Base-by-base conservation (phyloP, 257 asterid genomes). In the Oldenlandia corymbosa region DNA sequence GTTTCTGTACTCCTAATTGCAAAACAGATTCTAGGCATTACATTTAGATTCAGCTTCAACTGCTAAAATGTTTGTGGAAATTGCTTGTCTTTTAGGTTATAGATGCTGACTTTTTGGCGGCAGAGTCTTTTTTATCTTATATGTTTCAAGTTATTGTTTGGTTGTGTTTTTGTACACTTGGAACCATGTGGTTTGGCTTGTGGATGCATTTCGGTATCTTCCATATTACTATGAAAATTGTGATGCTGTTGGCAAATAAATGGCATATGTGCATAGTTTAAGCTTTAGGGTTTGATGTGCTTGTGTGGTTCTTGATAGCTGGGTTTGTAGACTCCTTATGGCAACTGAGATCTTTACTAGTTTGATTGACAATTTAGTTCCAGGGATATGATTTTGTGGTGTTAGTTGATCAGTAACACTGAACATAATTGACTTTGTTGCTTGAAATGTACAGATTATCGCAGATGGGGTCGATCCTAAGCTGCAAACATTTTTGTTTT, bases 391-490 rank as follows among this genome's bases (percentile, higher is more conserved):
- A 26, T 43, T 65, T 58, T 13, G 24, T 50, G 45, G 34, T 16
- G 23, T 2, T 28, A 23, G 10, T 42, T 42, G 58, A 55, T 26
- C 16, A 42, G 32, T 52, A 48, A 17, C 27, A 52, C 20, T 54
- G 24, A 47, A 47, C 57, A 39, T 57, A 39, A 57, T 54, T 42
- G 28, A 37, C 13, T 46, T 43, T 50, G 58, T 60, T 57, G 31
- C 52, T 45, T 55, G 60, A 23, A 39, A 8, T 65, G 60, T 11
- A 36, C 94, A 93, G 99, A 73, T 76, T 66, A 86, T 88, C 76
- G 91, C 90, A 52, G 88, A 85, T 74, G 95, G 95, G 32, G 89
- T 86, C 75, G 97, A 93, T 76, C 97, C 95, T 53, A 80, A 87
- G 85, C 86, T 83, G 69, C 95, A 90, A 58, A 86, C 95, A 5